phyloP scores from a whole-genome alignment of 495 filamentous ascomycete species.

The Xeromyces bisporus region DNA sequence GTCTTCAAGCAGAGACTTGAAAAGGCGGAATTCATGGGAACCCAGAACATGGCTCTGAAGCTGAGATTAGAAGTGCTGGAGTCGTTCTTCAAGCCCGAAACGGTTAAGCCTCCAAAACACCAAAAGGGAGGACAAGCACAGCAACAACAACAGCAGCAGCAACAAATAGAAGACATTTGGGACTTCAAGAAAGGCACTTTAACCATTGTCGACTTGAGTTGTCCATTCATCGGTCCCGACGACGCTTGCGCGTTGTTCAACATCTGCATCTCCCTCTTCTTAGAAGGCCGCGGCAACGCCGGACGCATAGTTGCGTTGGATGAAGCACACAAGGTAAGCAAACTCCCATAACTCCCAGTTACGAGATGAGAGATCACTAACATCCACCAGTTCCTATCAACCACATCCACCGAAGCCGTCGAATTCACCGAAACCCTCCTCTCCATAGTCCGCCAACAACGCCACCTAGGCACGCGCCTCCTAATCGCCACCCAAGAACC shows the following conservation, averaged over 20 bases:
- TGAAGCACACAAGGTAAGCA: slow-evolving; percentile 39
- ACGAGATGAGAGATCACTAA: too few relatives aligned
- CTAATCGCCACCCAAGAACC: slow-evolving; percentile 70
- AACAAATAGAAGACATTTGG: too few relatives aligned
- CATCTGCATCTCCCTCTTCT: slow-evolving; percentile 43
- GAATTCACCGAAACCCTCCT: slow-evolving; percentile 47
- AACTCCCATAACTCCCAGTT: too few relatives aligned
- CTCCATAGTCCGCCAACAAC: slow-evolving; percentile 47
- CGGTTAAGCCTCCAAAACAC: not conserved
- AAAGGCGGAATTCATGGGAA: not conserved
- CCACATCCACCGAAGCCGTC: slow-evolving; percentile 19
- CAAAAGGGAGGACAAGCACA: slow-evolving; percentile 1
- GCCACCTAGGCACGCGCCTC: slow-evolving; percentile 48
- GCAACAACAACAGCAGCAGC: slow-evolving; percentile 4
- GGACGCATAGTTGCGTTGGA: slow-evolving; percentile 40
- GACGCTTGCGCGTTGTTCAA: slow-evolving; percentile 55
- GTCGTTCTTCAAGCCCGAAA: slow-evolving; percentile 8
- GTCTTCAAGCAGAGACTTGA: not conserved
- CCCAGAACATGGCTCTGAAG: slow-evolving; percentile 5
- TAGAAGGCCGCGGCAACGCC: slow-evolving; percentile 26
- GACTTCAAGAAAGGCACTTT: slow-evolving; percentile 28
- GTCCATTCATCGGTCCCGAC: slow-evolving; percentile 49
- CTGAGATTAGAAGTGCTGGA: slow-evolving; percentile 15
- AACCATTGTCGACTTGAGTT: slow-evolving; percentile 61
- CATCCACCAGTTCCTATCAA: slow-evolving; percentile 38